phyloP scores from a whole-genome alignment of 768 basidiomycete species.

The Paxillus ammoniavirescens region DNA sequence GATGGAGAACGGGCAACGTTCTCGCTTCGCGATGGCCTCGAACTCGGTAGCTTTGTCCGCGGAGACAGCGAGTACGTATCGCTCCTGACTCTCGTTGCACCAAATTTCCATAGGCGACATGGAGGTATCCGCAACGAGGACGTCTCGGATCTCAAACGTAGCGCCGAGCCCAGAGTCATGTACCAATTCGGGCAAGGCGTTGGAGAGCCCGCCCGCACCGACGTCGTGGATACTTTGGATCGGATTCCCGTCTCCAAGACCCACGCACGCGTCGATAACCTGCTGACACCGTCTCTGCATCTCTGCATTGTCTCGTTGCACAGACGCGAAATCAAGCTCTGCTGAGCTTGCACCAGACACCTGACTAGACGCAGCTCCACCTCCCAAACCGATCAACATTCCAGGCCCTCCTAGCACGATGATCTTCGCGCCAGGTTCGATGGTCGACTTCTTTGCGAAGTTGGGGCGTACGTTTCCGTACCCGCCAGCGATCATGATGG shows the following conservation, averaged over 20 bases:
- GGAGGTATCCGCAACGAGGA: slow-evolving; percentile 85
- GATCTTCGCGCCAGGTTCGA: slow-evolving; percentile 81
- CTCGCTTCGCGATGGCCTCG: slow-evolving; percentile 75
- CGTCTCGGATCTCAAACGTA: slow-evolving; percentile 88
- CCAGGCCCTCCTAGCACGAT: slow-evolving; percentile 95
- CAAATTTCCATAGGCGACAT: slow-evolving; percentile 99
- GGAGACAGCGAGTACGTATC: slow-evolving; percentile 91
- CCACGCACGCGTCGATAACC: slow-evolving; percentile 90
- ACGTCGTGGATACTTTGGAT: slow-evolving; percentile 98
- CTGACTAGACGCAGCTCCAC: slow-evolving; percentile 94
- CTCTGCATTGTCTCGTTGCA: slow-evolving; percentile 97
- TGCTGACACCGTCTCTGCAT: slow-evolving; percentile 98
- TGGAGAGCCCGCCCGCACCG: slow-evolving; percentile 94
- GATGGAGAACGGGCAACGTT: slow-evolving; percentile 90
- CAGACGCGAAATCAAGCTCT: slow-evolving; percentile 95
- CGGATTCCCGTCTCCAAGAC: slow-evolving; percentile 58
- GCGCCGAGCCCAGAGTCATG: slow-evolving; percentile 95
- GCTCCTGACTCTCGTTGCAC: slow-evolving; percentile 99
- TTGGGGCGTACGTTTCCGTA: slow-evolving; percentile 88
- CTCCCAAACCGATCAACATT: slow-evolving; percentile 93
- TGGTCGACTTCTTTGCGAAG: slow-evolving; percentile 76
- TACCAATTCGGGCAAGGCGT: slow-evolving; percentile 94
- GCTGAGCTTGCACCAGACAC: slow-evolving; percentile 87
- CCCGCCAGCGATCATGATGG: slow-evolving; percentile 99
- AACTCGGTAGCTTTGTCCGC: slow-evolving; percentile 62